Evolutionary conservation across 2,329 filamentous ascomycete species (phyloP).

Genomic region (Cladorrhinum sp.): DNA sequence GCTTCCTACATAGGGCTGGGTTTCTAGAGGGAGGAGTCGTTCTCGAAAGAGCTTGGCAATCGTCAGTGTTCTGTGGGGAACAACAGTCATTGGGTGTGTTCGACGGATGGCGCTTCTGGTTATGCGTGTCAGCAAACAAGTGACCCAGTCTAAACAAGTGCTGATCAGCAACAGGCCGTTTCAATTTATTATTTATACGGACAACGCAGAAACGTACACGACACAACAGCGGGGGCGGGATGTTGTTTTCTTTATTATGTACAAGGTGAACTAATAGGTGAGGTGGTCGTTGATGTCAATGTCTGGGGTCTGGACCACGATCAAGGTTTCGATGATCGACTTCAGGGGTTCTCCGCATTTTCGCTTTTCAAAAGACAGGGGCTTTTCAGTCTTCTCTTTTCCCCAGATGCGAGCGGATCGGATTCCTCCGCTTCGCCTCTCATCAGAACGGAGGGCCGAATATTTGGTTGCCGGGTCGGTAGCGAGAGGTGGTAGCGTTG

Average conservation of each 20-base stretch:
- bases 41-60: slow-evolving; percentile 13
- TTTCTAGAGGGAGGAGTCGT: neutral
- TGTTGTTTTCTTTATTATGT: neutral
- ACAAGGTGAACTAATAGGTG: neutral
- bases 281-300: neutral
- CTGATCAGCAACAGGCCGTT: slow-evolving; percentile 2
- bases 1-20: neutral
- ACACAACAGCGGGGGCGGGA: neutral
- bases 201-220: neutral
- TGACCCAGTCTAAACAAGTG: neutral
- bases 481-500: neutral
- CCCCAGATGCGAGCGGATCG: neutral
- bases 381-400: neutral
- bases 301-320: neutral
- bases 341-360: neutral
- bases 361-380: neutral
- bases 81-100: slow-evolving; percentile 1
- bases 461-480: neutral
- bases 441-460: neutral
- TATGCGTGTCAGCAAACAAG: slow-evolving; percentile 18
- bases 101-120: slow-evolving; percentile 6
- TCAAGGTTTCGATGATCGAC: neutral
- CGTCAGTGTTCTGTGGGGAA: slow-evolving; percentile 4
- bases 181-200: neutral
- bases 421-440: neutral